Evolutionary conservation across 257 asterid species (phyloP), one percentile per base, ranked within the genome.

Genomic region (Knoxia roxburghii): DNA sequence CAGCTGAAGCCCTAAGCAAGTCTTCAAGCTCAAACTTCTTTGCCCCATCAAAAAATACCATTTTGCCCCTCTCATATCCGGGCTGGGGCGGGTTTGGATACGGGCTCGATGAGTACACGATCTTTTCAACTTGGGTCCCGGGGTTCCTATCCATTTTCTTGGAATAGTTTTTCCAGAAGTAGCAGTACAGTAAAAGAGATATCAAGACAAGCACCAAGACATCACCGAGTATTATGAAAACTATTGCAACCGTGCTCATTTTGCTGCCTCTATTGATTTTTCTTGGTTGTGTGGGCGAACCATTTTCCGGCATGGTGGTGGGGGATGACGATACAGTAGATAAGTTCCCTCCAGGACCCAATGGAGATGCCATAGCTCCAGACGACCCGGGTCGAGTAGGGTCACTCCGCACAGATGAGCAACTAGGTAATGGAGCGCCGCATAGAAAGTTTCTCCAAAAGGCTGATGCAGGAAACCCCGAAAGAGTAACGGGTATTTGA

Each of bases 1-100:
- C 98, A 59, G 98, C 96, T 8, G 98, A 89, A 11, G 98, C 98
- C 80, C 91, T 78, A 54, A 91, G 80, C 80, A 91, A 58, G 71
- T 91, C 96, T 80, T 91, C 98, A 65, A 91, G 83, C 81, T 91
- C 96, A 54, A 91, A 91, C 84, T 79, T 81, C 83, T 85, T 87
- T 14, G 81, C 89, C 27, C 87, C 93, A 41, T 89, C 96, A 1
- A 89, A 83, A 57, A 92, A 92, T 27, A 92, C 87, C 78, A 89
- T 89, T 26, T 69, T 82, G 2, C 98, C 96, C 76, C 95, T 77
- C 76, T 84, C 92, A 2, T 50, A 53, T 15, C 86, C 83, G 3
- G 76, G 51, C 40, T 77, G 82, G 66, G 76, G 35, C 39, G 87
- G 67, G 72, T 72, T 72, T 4, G 90, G 93, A 51, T 84, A 83